A percentile compares a stretch with the other conserved stretches of the same genome.
These are phyloP conservation scores for Calonectria pseudoturangicola DNA, from an alignment of 2,329 filamentous ascomycete species.

Conservation along the genomic window DNA sequence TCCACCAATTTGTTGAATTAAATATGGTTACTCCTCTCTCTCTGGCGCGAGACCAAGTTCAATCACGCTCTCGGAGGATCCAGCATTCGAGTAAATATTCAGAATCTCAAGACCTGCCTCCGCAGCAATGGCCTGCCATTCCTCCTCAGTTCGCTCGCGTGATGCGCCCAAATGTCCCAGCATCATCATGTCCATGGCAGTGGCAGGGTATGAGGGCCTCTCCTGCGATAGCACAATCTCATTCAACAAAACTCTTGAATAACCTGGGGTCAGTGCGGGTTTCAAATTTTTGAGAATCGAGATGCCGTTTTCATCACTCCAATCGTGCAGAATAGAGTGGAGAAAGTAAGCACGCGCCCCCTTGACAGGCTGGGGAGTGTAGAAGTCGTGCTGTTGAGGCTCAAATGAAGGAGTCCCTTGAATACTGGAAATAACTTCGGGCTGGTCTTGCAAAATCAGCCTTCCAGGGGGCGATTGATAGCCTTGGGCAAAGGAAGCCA, in stretches of 20 bases:
- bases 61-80: constrained; percentile 6
- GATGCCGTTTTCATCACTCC: constrained; percentile 13
- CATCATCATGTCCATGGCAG: constrained; percentile 22
- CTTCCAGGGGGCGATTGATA: background rate
- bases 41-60: background rate
- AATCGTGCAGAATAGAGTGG: constrained; percentile 5
- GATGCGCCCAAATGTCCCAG: constrained; percentile 4
- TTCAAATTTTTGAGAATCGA: constrained; percentile 7
- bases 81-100: constrained; percentile 9
- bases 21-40: background rate
- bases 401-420: background rate
- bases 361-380: constrained; percentile 4
- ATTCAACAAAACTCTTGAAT: background rate
- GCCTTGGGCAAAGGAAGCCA: background rate
- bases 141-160: constrained; percentile 11
- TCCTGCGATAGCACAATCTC: constrained; percentile 14
- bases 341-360: constrained; percentile 16
- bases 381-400: constrained; percentile 4
- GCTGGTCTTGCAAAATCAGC: constrained; percentile 6
- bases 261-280: background rate
- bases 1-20: background rate
- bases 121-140: constrained; percentile 2
- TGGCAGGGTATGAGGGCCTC: background rate
- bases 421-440: constrained; percentile 3
- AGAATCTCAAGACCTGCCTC: constrained; percentile 4